Evolutionary conservation across 2,329 filamentous ascomycete genomes (phyloP).

Genomic region (Stromatinia cepivora): DNA sequence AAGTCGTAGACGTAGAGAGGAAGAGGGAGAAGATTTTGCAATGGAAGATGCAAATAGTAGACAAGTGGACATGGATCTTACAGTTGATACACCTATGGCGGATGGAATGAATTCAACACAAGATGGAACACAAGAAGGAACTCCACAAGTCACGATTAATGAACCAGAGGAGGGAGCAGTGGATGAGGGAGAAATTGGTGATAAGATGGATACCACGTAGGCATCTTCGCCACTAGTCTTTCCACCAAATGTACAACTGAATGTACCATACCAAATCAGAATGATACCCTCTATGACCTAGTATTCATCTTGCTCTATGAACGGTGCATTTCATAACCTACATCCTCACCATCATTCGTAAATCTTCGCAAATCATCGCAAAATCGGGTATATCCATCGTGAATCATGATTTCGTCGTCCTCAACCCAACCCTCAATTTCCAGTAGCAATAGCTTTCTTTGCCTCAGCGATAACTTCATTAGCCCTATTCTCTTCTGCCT

Average conservation of each 20-base stretch:
- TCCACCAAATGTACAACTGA: slow-evolving; percentile 27
- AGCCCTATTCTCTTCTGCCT: slow-evolving; percentile 55
- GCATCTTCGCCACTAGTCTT: background rate
- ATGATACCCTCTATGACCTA: slow-evolving; percentile 32
- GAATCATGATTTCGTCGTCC: slow-evolving; percentile 18
- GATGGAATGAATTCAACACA: slow-evolving; percentile 31
- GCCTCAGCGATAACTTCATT: slow-evolving; percentile 50
- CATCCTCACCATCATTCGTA: background rate
- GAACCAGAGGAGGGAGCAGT: slow-evolving; percentile 42
- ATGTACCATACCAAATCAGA: slow-evolving; percentile 37
- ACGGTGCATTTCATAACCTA: background rate
- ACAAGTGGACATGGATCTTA: slow-evolving; percentile 41
- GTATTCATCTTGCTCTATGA: background rate
- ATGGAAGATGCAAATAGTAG: slow-evolving; percentile 56
- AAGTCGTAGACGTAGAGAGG: slow-evolving; percentile 9
- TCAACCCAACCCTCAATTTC: slow-evolving; percentile 40
- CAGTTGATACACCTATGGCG: slow-evolving; percentile 36
- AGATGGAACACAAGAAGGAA: slow-evolving; percentile 43
- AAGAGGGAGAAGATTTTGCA: slow-evolving; percentile 53
- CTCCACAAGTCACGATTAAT: slow-evolving; percentile 53
- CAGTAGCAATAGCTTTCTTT: slow-evolving; percentile 53
- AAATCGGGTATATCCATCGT: slow-evolving; percentile 14
- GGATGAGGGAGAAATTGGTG: slow-evolving; percentile 46
- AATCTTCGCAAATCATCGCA: background rate
- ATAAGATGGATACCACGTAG: slow-evolving; percentile 67